A percentile compares a stretch with the other conserved stretches of the same genome.
phyloP scores from a whole-genome alignment of 371 early-diverging fungal species.

The Mortierella sp. region DNA sequence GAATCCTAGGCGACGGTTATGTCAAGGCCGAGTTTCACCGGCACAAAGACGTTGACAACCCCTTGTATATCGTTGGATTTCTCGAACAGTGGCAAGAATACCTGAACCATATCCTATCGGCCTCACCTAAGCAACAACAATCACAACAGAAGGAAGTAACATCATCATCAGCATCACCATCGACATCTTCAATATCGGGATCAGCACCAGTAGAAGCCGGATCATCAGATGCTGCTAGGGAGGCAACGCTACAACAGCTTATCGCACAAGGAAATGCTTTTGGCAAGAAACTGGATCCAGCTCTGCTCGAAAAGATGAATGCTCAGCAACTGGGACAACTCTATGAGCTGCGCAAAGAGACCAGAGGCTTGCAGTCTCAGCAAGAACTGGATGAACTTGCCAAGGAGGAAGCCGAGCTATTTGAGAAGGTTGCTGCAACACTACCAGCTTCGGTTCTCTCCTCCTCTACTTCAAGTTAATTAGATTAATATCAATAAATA shows the following conservation, averaged over 20 bases:
- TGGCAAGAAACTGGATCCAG: conserved; percentile 66
- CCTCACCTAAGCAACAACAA: conserved; percentile 6
- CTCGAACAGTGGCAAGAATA: conserved; percentile 75
- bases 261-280: conserved; percentile 42
- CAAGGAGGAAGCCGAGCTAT: conserved; percentile 39
- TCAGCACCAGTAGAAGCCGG: background rate
- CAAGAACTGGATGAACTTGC: conserved; percentile 48
- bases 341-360: conserved; percentile 71
- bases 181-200: conserved; percentile 24
- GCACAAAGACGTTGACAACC: conserved; percentile 73
- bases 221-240: conserved; percentile 6
- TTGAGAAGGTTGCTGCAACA: conserved; percentile 35
- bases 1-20: conserved; percentile 74
- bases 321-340: conserved; percentile 79
- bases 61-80: conserved; percentile 77
- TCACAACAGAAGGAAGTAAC: conserved; percentile 1
- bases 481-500: background rate
- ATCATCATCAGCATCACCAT: conserved; percentile 37
- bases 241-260: conserved; percentile 31
- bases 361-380: conserved; percentile 60
- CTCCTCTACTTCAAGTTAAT: conserved; percentile 12
- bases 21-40: conserved; percentile 76
- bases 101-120: conserved; percentile 46
- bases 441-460: conserved; percentile 26
- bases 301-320: conserved; percentile 69